Base-by-base conservation (phyloP, 768 basidiomycete genomes). In the Mycena vitilis region DNA sequence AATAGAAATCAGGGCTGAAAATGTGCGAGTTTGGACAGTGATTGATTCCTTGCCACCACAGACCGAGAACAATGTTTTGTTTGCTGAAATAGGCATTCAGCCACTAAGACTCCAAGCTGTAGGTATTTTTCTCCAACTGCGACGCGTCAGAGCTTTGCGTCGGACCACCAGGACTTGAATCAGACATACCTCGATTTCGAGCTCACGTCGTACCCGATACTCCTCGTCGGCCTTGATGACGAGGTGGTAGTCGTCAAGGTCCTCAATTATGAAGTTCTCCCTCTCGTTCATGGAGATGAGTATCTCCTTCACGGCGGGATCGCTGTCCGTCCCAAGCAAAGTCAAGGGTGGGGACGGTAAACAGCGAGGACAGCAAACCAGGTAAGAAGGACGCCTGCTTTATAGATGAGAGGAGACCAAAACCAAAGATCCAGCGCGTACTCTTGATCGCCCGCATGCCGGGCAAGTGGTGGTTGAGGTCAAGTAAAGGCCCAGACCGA, bases 261-360 rank as follows among this genome's bases (percentile, higher is more conserved):
- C 95, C 73, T 95, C 92, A 68, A 96, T 93, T 70, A 96, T 90
- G 77, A 96, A 96, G 61, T 84, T 87, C 11, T 87, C 83, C 74
- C 86, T 90, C 75, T 95, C 92, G 75, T 95, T 93, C 90, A 95
- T 88, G 40, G 88, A 82, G 59, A 95, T 82, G 42, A 95, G 83
- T 63, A 95, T 94, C 76, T 95, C 93, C 79, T 95, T 96, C 67
- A 96, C 95, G 1, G 94, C 94, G 2, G 93, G 89, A 77, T 96
- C 95, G 75, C 95, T 95, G 73, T 34, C 4, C n/a, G 22, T 11
- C 30, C 10, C 48, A 16, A n/a, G n/a, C n/a, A n/a, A 37, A 30
- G 57, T 65, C 47, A 61, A 54, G 52, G 34, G 30, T 30, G 30
- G 30, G 10, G 11, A 22, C 30, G n/a, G n/a, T 15, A 30, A 57